These are phyloP conservation scores for Picochlorum costavermella DNA, from an alignment of 139 green algal genomes.

Conservation along the genomic window DNA sequence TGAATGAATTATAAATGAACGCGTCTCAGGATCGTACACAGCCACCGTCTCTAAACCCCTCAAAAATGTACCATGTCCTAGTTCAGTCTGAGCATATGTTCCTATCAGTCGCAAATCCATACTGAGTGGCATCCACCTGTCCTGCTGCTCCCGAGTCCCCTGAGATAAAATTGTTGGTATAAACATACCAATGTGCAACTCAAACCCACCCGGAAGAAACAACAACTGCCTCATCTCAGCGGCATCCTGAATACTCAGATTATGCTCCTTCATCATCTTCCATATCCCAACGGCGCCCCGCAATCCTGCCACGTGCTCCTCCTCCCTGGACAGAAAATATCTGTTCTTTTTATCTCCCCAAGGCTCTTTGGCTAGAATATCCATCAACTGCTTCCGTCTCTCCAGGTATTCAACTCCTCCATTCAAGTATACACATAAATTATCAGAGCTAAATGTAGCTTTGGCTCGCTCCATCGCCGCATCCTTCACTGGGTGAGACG, in stretches of 20 bases:
- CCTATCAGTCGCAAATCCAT: conserved; percentile 68
- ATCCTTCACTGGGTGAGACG: conserved; percentile 24
- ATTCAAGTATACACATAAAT: conserved; percentile 56
- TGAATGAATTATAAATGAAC: conserved; percentile 89
- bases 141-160: conserved; percentile 80
- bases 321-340: conserved; percentile 68
- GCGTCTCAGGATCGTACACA: conserved; percentile 64
- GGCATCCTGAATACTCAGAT: conserved; percentile 66
- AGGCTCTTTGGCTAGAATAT: conserved; percentile 39
- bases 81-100: conserved; percentile 93
- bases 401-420: conserved; percentile 61
- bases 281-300: conserved; percentile 69
- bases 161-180: conserved; percentile 86
- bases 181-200: conserved; percentile 92
- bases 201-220: conserved; percentile 73
- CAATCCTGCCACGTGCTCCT: conserved; percentile 73
- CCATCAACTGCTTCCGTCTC: conserved; percentile 46
- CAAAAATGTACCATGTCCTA: conserved; percentile 93
- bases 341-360: conserved; percentile 73
- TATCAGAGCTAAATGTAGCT: conserved; percentile 52
- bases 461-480: conserved; percentile 43
- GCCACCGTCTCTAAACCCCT: conserved; percentile 91
- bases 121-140: conserved; percentile 75
- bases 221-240: conserved; percentile 60
- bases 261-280: conserved; percentile 59